phyloP scores from a whole-genome alignment of 805 yeast genomes.

The Blastobotrys muscicola region DNA sequence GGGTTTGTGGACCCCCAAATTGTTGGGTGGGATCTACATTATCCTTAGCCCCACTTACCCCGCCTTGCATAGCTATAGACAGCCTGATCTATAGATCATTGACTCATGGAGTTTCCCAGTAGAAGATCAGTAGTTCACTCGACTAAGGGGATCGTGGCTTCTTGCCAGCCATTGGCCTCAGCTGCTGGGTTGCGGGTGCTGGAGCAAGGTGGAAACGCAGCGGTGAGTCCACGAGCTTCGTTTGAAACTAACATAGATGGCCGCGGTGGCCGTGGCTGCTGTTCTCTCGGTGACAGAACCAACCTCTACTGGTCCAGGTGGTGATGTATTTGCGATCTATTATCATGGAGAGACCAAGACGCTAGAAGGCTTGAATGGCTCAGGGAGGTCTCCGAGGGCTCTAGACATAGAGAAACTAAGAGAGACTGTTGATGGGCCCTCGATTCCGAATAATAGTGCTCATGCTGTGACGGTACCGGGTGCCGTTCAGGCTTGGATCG shows the following conservation, averaged over 20 bases:
- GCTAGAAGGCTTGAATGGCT: conserved; percentile 64
- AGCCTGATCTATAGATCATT: too few relatives aligned
- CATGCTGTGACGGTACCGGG: conserved; percentile 69
- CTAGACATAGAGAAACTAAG: conserved; percentile 40
- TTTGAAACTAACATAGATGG: conserved; percentile 17
- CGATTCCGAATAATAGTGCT: conserved; percentile 42
- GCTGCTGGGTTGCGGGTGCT: conserved; percentile 62
- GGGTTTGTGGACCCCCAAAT: too few relatives aligned
- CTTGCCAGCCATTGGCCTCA: conserved; percentile 69
- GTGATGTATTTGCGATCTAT: conserved; percentile 46
- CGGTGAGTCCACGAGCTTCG: conserved; percentile 4
- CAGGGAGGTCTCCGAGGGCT: conserved; percentile 56
- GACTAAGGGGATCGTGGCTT: conserved; percentile 60
- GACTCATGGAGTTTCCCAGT: conserved; percentile 28
- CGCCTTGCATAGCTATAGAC: too few relatives aligned
- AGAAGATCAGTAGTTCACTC: conserved; percentile 71
- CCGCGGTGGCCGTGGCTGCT: conserved; percentile 36
- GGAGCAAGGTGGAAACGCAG: conserved; percentile 59
- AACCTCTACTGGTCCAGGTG: conserved; percentile 33
- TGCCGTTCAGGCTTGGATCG: conserved; percentile 72
- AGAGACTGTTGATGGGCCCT: conserved; percentile 34
- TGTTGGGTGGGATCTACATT: too few relatives aligned
- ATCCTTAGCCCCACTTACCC: too few relatives aligned
- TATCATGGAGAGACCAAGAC: conserved; percentile 41
- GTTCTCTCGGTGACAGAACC: conserved; percentile 32